phyloP scores from a whole-genome alignment of 208 protist genomes.

The Trypanosoma avium region DNA sequence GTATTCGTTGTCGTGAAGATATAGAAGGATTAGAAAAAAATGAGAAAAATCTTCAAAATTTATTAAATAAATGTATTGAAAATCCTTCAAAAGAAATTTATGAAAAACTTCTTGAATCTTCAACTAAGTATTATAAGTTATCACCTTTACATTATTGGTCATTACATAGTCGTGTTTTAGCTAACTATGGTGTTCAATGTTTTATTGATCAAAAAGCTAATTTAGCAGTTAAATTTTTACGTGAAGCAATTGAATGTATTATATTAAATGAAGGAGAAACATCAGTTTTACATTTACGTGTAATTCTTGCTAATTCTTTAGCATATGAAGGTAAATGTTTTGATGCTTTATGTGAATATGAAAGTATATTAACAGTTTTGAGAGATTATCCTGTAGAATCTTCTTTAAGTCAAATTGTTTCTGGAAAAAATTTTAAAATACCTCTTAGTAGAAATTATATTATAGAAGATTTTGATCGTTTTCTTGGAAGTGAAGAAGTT shows the following conservation, averaged over 20 bases:
- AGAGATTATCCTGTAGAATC: slow-evolving; percentile 42
- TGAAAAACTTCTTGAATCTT: slow-evolving; percentile 18
- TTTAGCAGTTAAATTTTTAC: slow-evolving; percentile 41
- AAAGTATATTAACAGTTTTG: slow-evolving; percentile 33
- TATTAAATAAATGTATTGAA: slow-evolving; percentile 15
- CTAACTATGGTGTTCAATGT: slow-evolving; percentile 76
- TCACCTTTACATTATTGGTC: slow-evolving; percentile 20
- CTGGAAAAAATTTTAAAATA: slow-evolving; percentile 33
- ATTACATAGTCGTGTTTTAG: slow-evolving; percentile 56
- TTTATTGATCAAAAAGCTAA: slow-evolving; percentile 53
- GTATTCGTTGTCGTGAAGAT: slow-evolving; percentile 5
- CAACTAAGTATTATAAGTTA: slow-evolving; percentile 10
- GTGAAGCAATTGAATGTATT: slow-evolving; percentile 42
- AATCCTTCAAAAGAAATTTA: slow-evolving; percentile 11
- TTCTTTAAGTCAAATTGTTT: slow-evolving; percentile 44
- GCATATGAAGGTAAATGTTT: slow-evolving; percentile 60
- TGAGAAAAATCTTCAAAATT: background rate
- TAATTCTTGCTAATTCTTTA: slow-evolving; percentile 75
- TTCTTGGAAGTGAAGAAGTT: slow-evolving; percentile 36
- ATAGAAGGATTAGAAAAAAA: background rate
- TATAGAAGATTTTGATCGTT: slow-evolving; percentile 54
- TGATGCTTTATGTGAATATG: slow-evolving; percentile 60
- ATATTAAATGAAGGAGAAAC: slow-evolving; percentile 26
- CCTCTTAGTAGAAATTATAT: slow-evolving; percentile 45
- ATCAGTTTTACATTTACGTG: slow-evolving; percentile 50